Percentiles rank a stretch among this genome's conserved stretches.
These are phyloP conservation scores for Coemansia guatemalensis DNA, from an alignment of 192 early-diverging fungal genomes.

Conservation along the genomic window DNA sequence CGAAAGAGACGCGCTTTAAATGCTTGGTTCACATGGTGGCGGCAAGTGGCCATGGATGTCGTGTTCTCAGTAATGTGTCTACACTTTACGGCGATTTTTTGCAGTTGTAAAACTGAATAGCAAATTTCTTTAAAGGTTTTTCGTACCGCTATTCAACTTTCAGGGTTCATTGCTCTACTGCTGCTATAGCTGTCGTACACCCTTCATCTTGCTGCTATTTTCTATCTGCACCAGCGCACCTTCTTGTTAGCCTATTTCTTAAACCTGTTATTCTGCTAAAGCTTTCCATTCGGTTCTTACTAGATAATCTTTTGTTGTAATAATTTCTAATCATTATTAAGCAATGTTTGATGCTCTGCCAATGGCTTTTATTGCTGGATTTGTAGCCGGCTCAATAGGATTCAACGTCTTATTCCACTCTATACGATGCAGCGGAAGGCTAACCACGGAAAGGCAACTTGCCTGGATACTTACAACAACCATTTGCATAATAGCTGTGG, in stretches of 20 bases:
- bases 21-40: too few species aligned
- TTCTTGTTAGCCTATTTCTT: too few species aligned
- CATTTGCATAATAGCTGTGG: slow-evolving; percentile 29
- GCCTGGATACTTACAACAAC: slow-evolving; percentile 54
- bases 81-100: too few species aligned
- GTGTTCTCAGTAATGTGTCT: too few species aligned
- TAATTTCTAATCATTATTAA: not conserved
- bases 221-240: too few species aligned
- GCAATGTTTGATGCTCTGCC: not conserved
- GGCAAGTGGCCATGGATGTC: too few species aligned
- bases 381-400: slow-evolving; percentile 15
- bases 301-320: too few species aligned
- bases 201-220: not conserved
- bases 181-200: not conserved
- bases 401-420: slow-evolving; percentile 30
- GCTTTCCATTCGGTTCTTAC: too few species aligned
- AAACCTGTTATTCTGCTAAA: too few species aligned
- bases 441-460: slow-evolving; percentile 45
- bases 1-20: too few species aligned
- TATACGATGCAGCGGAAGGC: not conserved
- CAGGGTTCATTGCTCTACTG: too few species aligned
- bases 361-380: slow-evolving; percentile 18
- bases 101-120: not conserved
- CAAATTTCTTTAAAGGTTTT: not conserved
- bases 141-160: not conserved